Conservation (phyloP, 495 filamentous ascomycete species). For the Elaphomyces granulatus region DNA sequence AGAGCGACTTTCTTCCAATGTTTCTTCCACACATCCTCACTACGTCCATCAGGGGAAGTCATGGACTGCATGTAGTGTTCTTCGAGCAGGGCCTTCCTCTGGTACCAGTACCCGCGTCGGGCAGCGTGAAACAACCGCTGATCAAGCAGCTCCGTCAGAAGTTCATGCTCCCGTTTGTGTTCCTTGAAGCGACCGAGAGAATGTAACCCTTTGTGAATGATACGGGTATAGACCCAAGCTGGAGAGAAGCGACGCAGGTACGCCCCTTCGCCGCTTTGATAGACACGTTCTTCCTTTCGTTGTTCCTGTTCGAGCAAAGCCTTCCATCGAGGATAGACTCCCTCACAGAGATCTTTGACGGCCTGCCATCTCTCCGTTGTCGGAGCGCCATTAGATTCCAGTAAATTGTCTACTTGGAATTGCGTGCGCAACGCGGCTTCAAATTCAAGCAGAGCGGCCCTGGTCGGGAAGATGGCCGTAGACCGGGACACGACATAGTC, state of each 20-base stretch:
- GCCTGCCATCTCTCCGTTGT: constrained; percentile 44
- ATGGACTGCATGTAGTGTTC: constrained; percentile 81
- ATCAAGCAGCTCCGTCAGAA: constrained; percentile 59
- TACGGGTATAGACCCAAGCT: constrained; percentile 85
- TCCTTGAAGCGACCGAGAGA: constrained; percentile 75
- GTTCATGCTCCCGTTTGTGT: constrained; percentile 59
- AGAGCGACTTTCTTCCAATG: constrained; percentile 70
- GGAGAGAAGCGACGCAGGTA: constrained; percentile 87
- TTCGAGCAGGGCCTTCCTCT: constrained; percentile 85
- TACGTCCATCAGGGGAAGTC: constrained; percentile 34
- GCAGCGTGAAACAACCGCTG: constrained; percentile 77
- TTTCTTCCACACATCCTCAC: constrained; percentile 54
- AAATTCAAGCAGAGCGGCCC: constrained; percentile 66
- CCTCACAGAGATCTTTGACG: constrained; percentile 60
- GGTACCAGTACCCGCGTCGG: constrained; percentile 85
- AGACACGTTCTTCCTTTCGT: constrained; percentile 61
- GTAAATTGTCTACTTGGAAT: constrained; percentile 64
- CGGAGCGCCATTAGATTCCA: constrained; percentile 73
- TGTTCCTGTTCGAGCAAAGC: constrained; percentile 61
- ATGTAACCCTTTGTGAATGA: constrained; percentile 73
- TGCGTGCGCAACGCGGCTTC: constrained; percentile 77
- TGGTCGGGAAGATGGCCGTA: constrained; percentile 71
- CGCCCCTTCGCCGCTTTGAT: constrained; percentile 73
- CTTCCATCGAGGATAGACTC: constrained; percentile 69
- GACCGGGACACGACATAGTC: constrained; percentile 83